A percentile compares a stretch with the other conserved stretches of the same genome.
Conservation (phyloP, 768 basidiomycete genomes). For the Suillus bovinus region DNA sequence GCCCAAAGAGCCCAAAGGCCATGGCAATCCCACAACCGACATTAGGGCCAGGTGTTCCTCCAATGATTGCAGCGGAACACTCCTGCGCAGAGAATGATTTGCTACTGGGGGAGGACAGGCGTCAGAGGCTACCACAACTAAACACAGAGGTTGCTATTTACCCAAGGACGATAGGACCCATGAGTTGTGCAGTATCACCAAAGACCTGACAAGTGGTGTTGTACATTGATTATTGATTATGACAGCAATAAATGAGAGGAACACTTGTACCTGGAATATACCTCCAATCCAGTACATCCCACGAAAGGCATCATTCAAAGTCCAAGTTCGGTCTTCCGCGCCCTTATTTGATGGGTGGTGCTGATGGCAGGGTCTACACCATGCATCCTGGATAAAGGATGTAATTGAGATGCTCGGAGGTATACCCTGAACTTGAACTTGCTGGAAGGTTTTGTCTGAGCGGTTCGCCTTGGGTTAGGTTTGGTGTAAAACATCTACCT, state of each 20-base stretch:
- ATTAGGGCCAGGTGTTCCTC: constrained; percentile 35
- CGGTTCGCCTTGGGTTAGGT: no score
- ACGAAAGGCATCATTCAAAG: constrained; percentile 61
- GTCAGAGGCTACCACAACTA: background rate
- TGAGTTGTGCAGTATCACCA: constrained; percentile 60
- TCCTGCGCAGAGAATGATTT: constrained; percentile 58
- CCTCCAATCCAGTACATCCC: constrained; percentile 64
- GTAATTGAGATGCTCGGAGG: no score
- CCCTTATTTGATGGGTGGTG: no score
- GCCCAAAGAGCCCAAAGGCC: constrained; percentile 52
- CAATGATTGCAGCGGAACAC: constrained; percentile 40
- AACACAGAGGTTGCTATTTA: constrained; percentile 17
- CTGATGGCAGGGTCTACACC: no score
- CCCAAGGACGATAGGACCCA: constrained; percentile 63
- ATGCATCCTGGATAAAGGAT: no score
- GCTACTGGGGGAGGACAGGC: constrained; percentile 27
- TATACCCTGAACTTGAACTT: no score
- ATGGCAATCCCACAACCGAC: constrained; percentile 60
- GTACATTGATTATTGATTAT: background rate
- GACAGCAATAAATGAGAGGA: background rate
- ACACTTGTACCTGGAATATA: constrained; percentile 49
- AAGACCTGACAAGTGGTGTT: constrained; percentile 41
- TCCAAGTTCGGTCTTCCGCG: constrained; percentile 37
- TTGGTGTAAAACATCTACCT: no score
- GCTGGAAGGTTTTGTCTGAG: no score